Base-by-base conservation (phyloP, 768 basidiomycete genomes). In the Phaffia tasmanica region DNA sequence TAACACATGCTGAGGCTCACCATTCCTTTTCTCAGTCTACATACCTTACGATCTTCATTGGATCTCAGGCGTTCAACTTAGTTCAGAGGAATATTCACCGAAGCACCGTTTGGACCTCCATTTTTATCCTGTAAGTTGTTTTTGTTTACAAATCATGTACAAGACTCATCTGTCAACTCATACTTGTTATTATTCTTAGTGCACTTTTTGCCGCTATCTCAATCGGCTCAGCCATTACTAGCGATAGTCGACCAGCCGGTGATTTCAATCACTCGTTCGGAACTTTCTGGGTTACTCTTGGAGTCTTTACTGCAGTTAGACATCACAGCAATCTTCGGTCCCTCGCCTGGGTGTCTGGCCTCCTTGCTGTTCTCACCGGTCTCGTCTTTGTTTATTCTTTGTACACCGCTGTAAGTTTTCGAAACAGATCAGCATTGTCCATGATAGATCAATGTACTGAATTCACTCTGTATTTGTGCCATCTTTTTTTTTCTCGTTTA, bases 31-130 rank as follows among this genome's bases (percentile, higher is more conserved):
- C 21, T 18, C 16, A n/a, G 53, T n/a, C 27, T 5, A 27, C 21
- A 4, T 54, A n/a, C 27, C 53, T 54, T 16, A n/a, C 53, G 8
- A n/a, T n/a, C 53, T 27, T 27, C 8, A 27, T 54, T 16, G 56
- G 56, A 9, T 57, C 32, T 32, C 56, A 57, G 16, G 56, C 56
- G 6, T 57, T 57, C 25, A 57, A 57, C 56, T 16, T 57, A 25
- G 32, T 32, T 6, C 56, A 29, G 4, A 7, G 27, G 14, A 25
- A 57, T 16, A 25, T 57, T 29, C 19, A n/a, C 56, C 19, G 9
- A 19, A 25, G 56, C 25, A 21, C 19, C n/a, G 19, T 32, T 7
- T n/a, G 27, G n/a, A 57, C 27, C 56, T 29, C 56, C 8, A 29
- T 25, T 32, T 57, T 57, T 23, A 29, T 57, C 56, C 27, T 57